Percentiles rank a stretch among this genome's conserved stretches.
Evolutionary conservation across 78 protist species (phyloP).

Genomic region (Creolimax fragrantissima): DNA sequence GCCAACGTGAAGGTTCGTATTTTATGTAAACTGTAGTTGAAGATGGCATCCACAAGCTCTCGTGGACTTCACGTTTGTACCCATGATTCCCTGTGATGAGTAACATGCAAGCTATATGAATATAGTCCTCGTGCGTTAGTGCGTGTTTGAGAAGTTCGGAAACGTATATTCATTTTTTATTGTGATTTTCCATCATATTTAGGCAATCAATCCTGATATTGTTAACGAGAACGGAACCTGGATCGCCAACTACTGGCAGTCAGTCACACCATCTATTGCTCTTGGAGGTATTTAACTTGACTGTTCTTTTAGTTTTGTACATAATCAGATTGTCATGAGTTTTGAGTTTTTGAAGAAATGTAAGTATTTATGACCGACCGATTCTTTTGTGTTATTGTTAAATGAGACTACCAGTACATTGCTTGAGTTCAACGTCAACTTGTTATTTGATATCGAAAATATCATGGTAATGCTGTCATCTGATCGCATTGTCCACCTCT

Average conservation of each 20-base stretch:
- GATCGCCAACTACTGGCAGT: constrained; percentile 9
- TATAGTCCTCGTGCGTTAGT: neutral
- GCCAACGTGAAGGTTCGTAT: neutral
- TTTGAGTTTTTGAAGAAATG: too few relatives aligned
- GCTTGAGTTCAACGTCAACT: too few relatives aligned
- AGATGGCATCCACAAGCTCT: neutral
- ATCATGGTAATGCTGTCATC: too few relatives aligned
- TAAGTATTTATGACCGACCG: too few relatives aligned
- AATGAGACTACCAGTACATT: too few relatives aligned
- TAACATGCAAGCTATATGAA: too few relatives aligned
- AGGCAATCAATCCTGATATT: constrained; percentile 3
- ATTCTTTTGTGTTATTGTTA: too few relatives aligned
- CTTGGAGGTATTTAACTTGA: neutral
- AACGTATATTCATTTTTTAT: too few relatives aligned
- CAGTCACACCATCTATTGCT: neutral
- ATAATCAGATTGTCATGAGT: too few relatives aligned
- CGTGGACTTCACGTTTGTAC: too few relatives aligned
- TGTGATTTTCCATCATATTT: neutral
- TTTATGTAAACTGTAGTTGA: neutral
- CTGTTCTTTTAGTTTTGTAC: neutral
- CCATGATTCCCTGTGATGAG: too few relatives aligned
- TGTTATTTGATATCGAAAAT: too few relatives aligned
- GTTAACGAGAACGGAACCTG: neutral
- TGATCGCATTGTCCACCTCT: neutral
- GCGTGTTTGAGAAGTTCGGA: neutral